Conservation (phyloP, 1,284 basidiomycete species). For the Retiboletus flavoniger region DNA sequence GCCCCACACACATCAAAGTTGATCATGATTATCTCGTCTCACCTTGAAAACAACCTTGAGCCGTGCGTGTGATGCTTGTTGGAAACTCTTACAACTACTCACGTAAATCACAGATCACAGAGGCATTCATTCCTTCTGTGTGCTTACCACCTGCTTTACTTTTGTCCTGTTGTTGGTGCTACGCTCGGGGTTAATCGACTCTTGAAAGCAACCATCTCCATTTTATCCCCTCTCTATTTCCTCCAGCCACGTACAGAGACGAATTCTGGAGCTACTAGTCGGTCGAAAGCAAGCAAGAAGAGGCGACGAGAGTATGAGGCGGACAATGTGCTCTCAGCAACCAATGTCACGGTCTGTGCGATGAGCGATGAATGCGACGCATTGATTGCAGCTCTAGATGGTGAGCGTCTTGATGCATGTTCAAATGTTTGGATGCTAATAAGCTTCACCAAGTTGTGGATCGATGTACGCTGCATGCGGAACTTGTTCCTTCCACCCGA, state of each 20-base stretch:
- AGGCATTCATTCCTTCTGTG: constrained; percentile 47
- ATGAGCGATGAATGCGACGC: constrained; percentile 51
- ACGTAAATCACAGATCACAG: constrained; percentile 38
- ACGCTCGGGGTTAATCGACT: constrained; percentile 53
- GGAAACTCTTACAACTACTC: background rate
- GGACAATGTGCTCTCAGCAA: constrained; percentile 69
- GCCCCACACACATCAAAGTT: constrained; percentile 52
- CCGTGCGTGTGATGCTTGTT: constrained; percentile 42
- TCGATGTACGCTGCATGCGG: constrained; percentile 47
- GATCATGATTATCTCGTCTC: constrained; percentile 50
- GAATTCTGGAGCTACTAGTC: constrained; percentile 23
- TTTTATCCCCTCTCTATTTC: constrained; percentile 50
- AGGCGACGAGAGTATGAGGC: constrained; percentile 73
- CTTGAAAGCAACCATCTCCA: constrained; percentile 52
- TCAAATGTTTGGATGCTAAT: constrained; percentile 8
- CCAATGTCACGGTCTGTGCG: constrained; percentile 49
- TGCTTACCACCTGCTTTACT: constrained; percentile 43
- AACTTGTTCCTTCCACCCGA: constrained; percentile 51
- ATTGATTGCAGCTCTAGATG: constrained; percentile 58
- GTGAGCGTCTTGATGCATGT: constrained; percentile 39
- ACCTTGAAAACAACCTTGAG: constrained; percentile 55
- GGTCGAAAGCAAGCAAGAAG: constrained; percentile 70
- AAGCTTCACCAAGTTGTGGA: constrained; percentile 44
- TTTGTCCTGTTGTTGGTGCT: constrained; percentile 50
- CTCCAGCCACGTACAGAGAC: constrained; percentile 37